Evolutionary conservation across 257 asterid genomes (phyloP).

Genomic region (Salvia splendens): DNA sequence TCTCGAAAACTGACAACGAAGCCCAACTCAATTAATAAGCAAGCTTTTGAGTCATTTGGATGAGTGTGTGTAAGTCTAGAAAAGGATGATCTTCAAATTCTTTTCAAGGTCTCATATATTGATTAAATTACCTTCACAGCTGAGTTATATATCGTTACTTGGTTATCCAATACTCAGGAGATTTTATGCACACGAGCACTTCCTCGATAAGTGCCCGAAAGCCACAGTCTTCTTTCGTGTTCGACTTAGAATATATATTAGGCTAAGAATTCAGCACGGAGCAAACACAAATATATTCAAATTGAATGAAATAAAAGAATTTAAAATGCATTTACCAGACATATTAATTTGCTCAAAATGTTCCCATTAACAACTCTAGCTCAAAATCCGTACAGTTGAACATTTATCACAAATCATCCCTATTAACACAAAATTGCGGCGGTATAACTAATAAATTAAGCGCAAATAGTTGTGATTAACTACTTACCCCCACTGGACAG

Average conservation of each 20-base stretch:
- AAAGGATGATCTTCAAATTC: no score
- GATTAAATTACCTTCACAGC: not conserved
- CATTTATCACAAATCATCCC: not conserved
- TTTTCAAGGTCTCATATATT: no score
- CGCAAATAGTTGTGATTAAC: not conserved
- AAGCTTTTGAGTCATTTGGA: no score
- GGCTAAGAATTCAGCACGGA: not conserved
- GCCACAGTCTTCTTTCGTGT: constrained; percentile 7
- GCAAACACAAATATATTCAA: constrained; percentile 7
- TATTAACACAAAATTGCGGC: not conserved
- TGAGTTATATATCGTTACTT: not conserved
- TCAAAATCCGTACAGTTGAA: not conserved
- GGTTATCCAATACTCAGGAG: not conserved
- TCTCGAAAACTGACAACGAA: no score
- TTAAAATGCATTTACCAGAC: not conserved
- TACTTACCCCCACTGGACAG: constrained; percentile 78
- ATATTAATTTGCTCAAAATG: not conserved
- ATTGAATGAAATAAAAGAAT: not conserved
- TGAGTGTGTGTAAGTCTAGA: no score
- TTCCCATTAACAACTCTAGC: not conserved
- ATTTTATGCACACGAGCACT: not conserved
- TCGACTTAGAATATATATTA: not conserved
- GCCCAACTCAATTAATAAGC: no score
- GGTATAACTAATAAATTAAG: not conserved
- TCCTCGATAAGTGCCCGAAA: not conserved